Evolutionary conservation across 2,329 filamentous ascomycete species (phyloP), one percentile per base, ranked within the genome.

Genomic region (Diaporthe helianthi): DNA sequence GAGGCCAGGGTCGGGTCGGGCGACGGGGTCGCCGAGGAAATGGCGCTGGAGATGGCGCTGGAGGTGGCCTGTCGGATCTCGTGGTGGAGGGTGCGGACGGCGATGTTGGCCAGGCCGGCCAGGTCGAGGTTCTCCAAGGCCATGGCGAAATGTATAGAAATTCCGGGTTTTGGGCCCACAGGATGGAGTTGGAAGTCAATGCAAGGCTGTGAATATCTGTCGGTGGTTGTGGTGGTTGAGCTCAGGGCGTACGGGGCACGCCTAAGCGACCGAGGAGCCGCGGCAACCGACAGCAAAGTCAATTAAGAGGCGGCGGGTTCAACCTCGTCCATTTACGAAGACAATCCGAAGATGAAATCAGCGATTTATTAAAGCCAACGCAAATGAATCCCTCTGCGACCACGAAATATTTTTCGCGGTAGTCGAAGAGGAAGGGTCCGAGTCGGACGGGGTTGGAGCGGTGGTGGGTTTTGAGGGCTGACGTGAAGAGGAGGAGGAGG

Each of bases 81-180:
- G 41, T 72, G 46, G 26, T 72, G 64, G 8, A 72, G 44, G 9
- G 70, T 69, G 55, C 70, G 70, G 15, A 70, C 36, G 41, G 68
- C 65, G n/a, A 70, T 19, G 29, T 71, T 44, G 51, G 70, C 68
- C 54, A 69, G 26, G 44, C 47, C 70, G 65, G 65, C 68, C 60
- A 72, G 24, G 29, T 71, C 70, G 60, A 66, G 24, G 46, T 52
- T 65, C n/a, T 68, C 58, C 53, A 66, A 53, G 6, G 53, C 47
- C 70, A 72, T 72, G 64, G 65, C 31, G 61, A 26, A 13, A 19
- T 19, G 19, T 19, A n/a, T n/a, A 44, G 24, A 29, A 29, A 26
- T 7, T 31, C 55, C 10, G 24, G 41, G 55, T 41, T 17, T 26
- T 61, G 55, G 41, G 26, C 38, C 38, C 38, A 17, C 15, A 31